These are phyloP conservation scores for Zygotorulaspora danielsina DNA, from an alignment of 805 yeast genomes.

Conservation along the genomic window DNA sequence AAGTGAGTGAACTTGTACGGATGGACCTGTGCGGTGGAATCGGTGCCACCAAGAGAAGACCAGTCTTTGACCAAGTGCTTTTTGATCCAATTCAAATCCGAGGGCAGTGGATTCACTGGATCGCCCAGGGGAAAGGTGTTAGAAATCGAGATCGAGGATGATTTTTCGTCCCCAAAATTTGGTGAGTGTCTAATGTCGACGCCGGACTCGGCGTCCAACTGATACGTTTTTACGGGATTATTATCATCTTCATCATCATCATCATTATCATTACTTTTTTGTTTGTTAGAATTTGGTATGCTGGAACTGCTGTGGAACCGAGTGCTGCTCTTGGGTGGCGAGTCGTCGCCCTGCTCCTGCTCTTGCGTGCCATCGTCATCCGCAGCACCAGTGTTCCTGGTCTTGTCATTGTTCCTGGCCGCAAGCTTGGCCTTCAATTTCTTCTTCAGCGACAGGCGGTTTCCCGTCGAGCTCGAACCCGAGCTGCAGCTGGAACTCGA, in stretches of 20 bases:
- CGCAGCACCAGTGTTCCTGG: no score
- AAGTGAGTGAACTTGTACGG: conserved; percentile 91
- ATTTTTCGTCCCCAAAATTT: conserved; percentile 3
- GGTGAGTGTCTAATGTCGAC: conserved; percentile 4
- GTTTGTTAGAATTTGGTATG: conserved; percentile 4
- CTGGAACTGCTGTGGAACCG: conserved; percentile 11
- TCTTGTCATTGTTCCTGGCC: neutral
- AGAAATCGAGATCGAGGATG: conserved; percentile 4
- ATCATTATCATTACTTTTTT: conserved; percentile 1
- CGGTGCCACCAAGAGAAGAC: conserved; percentile 76
- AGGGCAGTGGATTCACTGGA: conserved; percentile 42
- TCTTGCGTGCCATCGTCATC: conserved; percentile 21
- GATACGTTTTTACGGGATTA: conserved; percentile 1
- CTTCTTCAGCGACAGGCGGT: neutral
- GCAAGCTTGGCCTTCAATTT: neutral
- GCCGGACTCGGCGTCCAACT: conserved; percentile 1
- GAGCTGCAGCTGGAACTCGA: conserved; percentile 1
- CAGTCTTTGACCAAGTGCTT: conserved; percentile 61
- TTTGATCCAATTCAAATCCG: conserved; percentile 72
- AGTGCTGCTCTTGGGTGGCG: conserved; percentile 8
- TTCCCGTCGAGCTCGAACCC: neutral
- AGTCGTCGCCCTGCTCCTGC: conserved; percentile 26
- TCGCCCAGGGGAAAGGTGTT: conserved; percentile 1
- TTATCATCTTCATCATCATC: conserved; percentile 7
- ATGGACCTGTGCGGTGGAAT: conserved; percentile 93